A percentile compares a stretch with the other conserved stretches of the same genome.
phyloP scores from a whole-genome alignment of 2,329 filamentous ascomycete species.

The Exophiala alcalophila region DNA sequence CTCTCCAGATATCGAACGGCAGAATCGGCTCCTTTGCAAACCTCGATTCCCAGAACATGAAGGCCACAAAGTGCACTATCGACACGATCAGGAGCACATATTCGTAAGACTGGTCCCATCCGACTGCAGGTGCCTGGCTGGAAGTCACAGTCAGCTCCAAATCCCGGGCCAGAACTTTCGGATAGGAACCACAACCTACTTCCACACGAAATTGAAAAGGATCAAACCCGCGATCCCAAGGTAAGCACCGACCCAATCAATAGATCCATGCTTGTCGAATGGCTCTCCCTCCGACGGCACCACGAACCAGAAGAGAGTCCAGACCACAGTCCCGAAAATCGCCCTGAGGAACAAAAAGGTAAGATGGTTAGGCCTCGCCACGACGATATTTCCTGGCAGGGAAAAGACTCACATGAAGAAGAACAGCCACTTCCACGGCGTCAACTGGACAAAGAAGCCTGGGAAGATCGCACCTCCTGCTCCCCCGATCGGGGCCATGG shows the following conservation, averaged over 20 bases:
- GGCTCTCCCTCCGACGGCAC: constrained; percentile 33
- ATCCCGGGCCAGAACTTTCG: too few relatives aligned
- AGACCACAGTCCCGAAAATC: constrained; percentile 30
- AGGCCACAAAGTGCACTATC: constrained; percentile 35
- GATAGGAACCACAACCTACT: too few relatives aligned
- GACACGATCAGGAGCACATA: constrained; percentile 42
- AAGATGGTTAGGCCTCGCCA: background rate
- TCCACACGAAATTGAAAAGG: constrained; percentile 53
- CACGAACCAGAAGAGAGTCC: constrained; percentile 31
- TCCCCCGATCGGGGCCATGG: constrained; percentile 48
- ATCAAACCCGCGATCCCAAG: constrained; percentile 44
- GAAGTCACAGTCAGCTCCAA: background rate
- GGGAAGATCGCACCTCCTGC: constrained; percentile 44
- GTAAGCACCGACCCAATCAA: constrained; percentile 43
- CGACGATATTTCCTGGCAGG: background rate
- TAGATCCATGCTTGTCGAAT: constrained; percentile 38
- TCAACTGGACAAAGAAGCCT: constrained; percentile 42
- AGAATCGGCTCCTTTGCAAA: constrained; percentile 45
- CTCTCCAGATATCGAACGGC: constrained; percentile 46
- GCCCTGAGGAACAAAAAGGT: constrained; percentile 17
- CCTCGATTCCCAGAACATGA: constrained; percentile 43
- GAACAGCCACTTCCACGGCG: constrained; percentile 42
- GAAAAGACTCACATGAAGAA: constrained; percentile 37
- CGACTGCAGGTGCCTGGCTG: constrained; percentile 46
- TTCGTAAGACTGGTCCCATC: constrained; percentile 46